phyloP scores from a whole-genome alignment of 2,329 filamentous ascomycete species.

The Septoria linicola region DNA sequence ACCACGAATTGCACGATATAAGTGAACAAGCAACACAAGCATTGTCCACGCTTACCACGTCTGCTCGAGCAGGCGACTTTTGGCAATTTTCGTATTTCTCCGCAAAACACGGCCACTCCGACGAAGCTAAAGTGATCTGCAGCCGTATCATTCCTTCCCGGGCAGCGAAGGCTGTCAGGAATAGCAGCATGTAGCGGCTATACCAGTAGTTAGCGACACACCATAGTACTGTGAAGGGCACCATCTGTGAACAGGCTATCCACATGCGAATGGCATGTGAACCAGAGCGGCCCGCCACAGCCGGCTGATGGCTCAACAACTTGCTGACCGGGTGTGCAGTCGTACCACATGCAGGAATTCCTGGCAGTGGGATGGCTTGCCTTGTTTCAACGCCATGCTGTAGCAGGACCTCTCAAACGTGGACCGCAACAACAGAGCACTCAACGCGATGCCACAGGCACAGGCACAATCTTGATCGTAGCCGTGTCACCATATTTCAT shows the following conservation, averaged over 20 bases:
- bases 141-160: not conserved
- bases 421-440: not conserved
- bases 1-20: no score
- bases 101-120: slow-evolving; percentile 6
- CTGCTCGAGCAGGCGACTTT: no score
- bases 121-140: slow-evolving; percentile 13
- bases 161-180: no score
- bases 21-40: no score
- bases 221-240: not conserved
- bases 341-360: slow-evolving; percentile 5
- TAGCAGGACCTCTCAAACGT: slow-evolving; percentile 7
- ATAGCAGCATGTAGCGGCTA: no score
- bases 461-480: not conserved
- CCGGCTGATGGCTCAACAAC: slow-evolving; percentile 6
- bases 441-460: not conserved
- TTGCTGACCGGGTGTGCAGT: not conserved
- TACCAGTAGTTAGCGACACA: not conserved
- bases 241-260: no score
- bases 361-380: slow-evolving; percentile 6
- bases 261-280: not conserved
- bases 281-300: slow-evolving; percentile 1
- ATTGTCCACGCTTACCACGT: not conserved
- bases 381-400: slow-evolving; percentile 15
- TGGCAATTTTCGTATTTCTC: slow-evolving; percentile 6
- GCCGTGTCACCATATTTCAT: slow-evolving; percentile 8